Evolutionary conservation across 2,329 filamentous ascomycete genomes (phyloP).

Genomic region (Dichotomopilus funicola): DNA sequence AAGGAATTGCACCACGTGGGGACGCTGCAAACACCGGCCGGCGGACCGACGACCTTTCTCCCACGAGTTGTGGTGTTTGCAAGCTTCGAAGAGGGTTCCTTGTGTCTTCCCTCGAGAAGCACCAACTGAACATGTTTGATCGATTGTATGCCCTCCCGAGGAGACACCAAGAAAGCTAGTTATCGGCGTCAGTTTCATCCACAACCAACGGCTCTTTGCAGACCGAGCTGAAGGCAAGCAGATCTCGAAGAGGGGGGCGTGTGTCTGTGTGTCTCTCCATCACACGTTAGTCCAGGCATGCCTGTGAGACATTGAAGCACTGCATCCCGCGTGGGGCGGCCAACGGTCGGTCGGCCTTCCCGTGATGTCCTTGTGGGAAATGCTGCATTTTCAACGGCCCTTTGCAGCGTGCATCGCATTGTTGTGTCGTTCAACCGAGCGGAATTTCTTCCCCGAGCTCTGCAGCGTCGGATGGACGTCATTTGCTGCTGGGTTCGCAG

Average conservation of each 20-base stretch:
- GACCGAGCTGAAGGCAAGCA: background rate
- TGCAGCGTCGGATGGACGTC: background rate
- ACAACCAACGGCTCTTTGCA: conserved; percentile 9
- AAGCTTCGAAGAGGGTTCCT: background rate
- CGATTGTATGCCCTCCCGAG: background rate
- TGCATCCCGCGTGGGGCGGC: conserved; percentile 2
- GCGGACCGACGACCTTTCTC: too few species aligned
- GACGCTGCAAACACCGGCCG: conserved; percentile 1
- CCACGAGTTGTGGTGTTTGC: background rate
- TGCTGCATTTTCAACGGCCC: conserved; percentile 5
- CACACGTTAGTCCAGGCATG: background rate
- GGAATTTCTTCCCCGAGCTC: background rate
- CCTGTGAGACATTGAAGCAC: conserved; percentile 4
- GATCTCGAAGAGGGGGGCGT: too few species aligned
- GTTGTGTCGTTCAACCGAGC: background rate
- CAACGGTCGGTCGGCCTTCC: conserved; percentile 4
- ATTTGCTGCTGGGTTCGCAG: too few species aligned
- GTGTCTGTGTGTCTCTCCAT: too few species aligned
- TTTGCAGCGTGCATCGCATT: conserved; percentile 3
- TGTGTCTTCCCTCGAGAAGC: background rate
- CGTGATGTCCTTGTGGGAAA: background rate
- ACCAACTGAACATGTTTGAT: background rate
- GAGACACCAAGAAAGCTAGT: too few species aligned
- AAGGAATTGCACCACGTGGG: conserved; percentile 2
- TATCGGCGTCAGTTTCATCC: background rate